A percentile compares a stretch with the other conserved stretches of the same genome.
phyloP scores from a whole-genome alignment of 331 rosid species.

The Arachis monticola region DNA sequence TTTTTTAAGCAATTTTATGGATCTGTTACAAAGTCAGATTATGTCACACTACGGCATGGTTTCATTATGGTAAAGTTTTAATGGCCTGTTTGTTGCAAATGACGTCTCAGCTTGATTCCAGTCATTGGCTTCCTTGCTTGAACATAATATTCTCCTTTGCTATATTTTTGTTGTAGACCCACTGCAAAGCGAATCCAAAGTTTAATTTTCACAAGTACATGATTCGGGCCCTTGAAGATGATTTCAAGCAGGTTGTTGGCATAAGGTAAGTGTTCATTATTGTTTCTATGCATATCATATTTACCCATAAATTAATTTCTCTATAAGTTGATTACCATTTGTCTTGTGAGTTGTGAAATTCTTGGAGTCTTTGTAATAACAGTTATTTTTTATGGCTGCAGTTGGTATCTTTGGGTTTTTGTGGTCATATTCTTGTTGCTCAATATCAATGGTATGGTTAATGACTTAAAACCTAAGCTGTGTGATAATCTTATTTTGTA shows the following conservation, averaged over 20 bases:
- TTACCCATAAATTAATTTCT: conserved; percentile 23
- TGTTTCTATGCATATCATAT: conserved; percentile 12
- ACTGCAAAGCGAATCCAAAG: conserved; percentile 64
- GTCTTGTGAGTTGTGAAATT: background rate
- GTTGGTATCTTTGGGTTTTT: conserved; percentile 85
- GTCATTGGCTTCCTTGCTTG: conserved; percentile 1
- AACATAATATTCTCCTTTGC: conserved; percentile 16
- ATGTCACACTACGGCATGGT: conserved; percentile 63
- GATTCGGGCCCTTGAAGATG: conserved; percentile 84
- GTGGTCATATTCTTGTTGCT: conserved; percentile 76
- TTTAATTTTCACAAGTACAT: conserved; percentile 83
- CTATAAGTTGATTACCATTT: background rate
- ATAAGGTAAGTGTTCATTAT: conserved; percentile 52
- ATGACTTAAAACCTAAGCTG: conserved; percentile 22
- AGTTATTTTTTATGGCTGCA: conserved; percentile 47
- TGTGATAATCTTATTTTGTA: conserved; percentile 14
- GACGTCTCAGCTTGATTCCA: background rate
- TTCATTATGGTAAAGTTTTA: conserved; percentile 62
- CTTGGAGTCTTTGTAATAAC: conserved; percentile 30
- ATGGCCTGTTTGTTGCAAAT: background rate
- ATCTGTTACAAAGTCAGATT: conserved; percentile 73
- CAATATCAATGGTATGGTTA: conserved; percentile 65
- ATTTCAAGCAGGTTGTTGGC: conserved; percentile 73
- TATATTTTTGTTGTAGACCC: conserved; percentile 51
- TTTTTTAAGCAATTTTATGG: conserved; percentile 75